phyloP scores from a whole-genome alignment of 164 flowering plant species.

The Chloranthus sessilifolius region DNA sequence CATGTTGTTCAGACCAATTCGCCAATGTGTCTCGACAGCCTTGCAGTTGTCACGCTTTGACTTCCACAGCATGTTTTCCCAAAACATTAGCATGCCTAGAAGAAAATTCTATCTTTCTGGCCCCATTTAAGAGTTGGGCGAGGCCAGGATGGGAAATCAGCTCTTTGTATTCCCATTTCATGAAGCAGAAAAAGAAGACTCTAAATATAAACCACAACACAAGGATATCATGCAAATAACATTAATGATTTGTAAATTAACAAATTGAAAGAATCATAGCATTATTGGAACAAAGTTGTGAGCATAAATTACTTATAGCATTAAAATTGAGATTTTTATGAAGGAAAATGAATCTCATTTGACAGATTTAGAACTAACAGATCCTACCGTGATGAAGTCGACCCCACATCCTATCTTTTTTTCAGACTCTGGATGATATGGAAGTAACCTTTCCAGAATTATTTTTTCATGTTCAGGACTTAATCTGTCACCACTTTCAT shows the following conservation, averaged over 20 bases:
- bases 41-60: background rate
- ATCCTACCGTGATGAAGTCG: conserved; percentile 73
- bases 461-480: conserved; percentile 69
- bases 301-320: too few relatives aligned
- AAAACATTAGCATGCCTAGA: background rate
- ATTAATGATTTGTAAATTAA: background rate
- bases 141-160: background rate
- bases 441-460: conserved; percentile 71
- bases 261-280: background rate
- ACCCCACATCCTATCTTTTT: conserved; percentile 87
- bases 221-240: background rate
- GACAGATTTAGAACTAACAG: too few relatives aligned
- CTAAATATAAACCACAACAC: background rate
- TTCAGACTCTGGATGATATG: conserved; percentile 74
- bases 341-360: background rate
- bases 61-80: background rate
- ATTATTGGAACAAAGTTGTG: background rate
- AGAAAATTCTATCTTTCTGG: background rate
- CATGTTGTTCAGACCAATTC: too few relatives aligned
- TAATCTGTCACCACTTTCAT: conserved; percentile 64
- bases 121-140: background rate
- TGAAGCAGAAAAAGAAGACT: background rate
- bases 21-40: background rate
- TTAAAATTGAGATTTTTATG: too few relatives aligned
- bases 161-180: background rate